phyloP scores from a whole-genome alignment of 2,329 filamentous ascomycete genomes.

The Pseudogymnoascus sp. region DNA sequence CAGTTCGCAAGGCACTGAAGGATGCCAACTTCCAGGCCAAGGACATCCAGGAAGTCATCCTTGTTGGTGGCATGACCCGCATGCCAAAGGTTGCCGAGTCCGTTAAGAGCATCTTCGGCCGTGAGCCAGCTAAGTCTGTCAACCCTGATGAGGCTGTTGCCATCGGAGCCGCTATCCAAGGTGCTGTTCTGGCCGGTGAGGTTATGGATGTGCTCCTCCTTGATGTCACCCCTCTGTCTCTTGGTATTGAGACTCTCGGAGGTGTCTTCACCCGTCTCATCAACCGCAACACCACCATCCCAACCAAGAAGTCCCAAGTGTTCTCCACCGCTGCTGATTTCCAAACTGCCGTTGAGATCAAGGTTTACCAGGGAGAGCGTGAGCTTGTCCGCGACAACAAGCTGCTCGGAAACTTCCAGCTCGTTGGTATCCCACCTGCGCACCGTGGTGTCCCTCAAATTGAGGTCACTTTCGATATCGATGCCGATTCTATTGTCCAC shows the following conservation, averaged over 20 bases:
- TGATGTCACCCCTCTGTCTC: constrained; percentile 90
- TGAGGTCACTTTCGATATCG: constrained; percentile 98
- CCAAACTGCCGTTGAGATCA: constrained; percentile 98
- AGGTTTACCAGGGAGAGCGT: constrained; percentile 99
- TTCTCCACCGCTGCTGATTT: constrained; percentile 97
- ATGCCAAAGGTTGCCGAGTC: constrained; percentile 98
- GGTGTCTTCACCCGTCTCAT: constrained; percentile 97
- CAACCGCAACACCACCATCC: constrained; percentile 98
- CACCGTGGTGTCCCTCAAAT: constrained; percentile 94
- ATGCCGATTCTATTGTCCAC: constrained; percentile 95
- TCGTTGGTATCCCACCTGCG: constrained; percentile 91
- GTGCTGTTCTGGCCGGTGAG: constrained; percentile 91
- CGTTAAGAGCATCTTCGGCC: constrained; percentile 93
- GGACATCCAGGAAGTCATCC: constrained; percentile 95
- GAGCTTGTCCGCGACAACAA: constrained; percentile 99
- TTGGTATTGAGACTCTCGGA: constrained; percentile 96
- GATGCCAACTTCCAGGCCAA: constrained; percentile 85
- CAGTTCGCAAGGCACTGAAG: constrained; percentile 94
- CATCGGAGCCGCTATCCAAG: constrained; percentile 94
- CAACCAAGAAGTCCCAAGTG: constrained; percentile 97
- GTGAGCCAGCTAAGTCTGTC: constrained; percentile 93
- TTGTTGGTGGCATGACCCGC: constrained; percentile 98
- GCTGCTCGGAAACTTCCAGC: constrained; percentile 97
- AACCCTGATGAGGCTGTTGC: constrained; percentile 98
- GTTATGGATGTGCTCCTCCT: constrained; percentile 93